phyloP scores from a whole-genome alignment of 202 grass and related monocot genomes.

The Carex sylvatica region DNA sequence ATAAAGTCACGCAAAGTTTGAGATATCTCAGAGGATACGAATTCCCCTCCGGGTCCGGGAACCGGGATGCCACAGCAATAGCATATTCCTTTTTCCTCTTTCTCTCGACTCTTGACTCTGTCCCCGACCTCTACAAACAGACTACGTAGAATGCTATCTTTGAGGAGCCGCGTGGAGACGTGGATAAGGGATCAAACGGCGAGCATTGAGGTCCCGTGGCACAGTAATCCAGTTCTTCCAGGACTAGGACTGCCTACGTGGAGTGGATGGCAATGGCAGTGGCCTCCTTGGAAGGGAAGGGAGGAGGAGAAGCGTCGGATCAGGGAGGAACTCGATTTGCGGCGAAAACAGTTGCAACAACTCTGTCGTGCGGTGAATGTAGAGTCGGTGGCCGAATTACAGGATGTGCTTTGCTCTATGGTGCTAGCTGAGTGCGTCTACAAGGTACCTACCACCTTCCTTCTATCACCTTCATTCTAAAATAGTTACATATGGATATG shows the following conservation, averaged over 20 bases:
- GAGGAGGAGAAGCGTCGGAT: conserved; percentile 52
- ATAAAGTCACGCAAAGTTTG: too few relatives aligned
- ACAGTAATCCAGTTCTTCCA: conserved; percentile 20
- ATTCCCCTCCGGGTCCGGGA: too few relatives aligned
- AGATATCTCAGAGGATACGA: too few relatives aligned
- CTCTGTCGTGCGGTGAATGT: conserved; percentile 73
- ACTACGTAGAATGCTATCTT: conserved; percentile 35
- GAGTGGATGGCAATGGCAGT: conserved; percentile 34
- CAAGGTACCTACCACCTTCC: conserved; percentile 47
- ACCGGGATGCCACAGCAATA: conserved; percentile 15
- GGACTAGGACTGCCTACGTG: conserved; percentile 33
- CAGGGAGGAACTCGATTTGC: conserved; percentile 64
- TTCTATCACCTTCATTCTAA: too few relatives aligned
- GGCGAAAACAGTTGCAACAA: conserved; percentile 45
- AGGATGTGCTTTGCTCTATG: conserved; percentile 89
- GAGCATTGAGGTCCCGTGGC: conserved; percentile 44
- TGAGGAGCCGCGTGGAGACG: conserved; percentile 58
- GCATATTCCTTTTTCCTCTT: not conserved
- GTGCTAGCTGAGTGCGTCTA: conserved; percentile 94
- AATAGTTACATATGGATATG: not conserved
- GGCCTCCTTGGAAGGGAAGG: conserved; percentile 31
- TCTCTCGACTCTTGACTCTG: not conserved
- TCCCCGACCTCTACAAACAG: not conserved
- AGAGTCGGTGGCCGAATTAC: conserved; percentile 73
- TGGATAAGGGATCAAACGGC: conserved; percentile 61